These are phyloP conservation scores for Prunus davidiana DNA, from an alignment of 306 rosid genomes.

Conservation along the genomic window DNA sequence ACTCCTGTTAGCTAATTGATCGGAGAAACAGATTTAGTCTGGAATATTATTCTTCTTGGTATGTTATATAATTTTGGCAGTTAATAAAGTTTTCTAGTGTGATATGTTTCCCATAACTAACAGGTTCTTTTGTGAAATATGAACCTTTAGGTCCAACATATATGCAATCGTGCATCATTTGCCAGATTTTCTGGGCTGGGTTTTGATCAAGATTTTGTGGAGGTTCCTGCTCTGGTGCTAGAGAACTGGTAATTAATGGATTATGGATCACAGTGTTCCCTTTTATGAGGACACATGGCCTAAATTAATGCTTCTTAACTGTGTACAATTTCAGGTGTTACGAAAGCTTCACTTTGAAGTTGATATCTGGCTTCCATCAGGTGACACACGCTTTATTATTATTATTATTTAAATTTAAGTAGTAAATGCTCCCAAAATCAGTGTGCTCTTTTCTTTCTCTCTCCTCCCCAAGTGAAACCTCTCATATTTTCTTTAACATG, in stretches of 20 bases:
- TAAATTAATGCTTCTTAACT: slow-evolving; percentile 25
- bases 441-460: too few species aligned
- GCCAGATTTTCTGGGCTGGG: slow-evolving; percentile 85
- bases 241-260: slow-evolving; percentile 66
- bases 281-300: slow-evolving; percentile 20
- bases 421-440: slow-evolving; percentile 4
- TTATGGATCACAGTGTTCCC: slow-evolving; percentile 12
- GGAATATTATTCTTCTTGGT: not conserved
- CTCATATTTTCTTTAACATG: not conserved
- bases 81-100: not conserved
- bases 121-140: slow-evolving; percentile 6
- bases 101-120: slow-evolving; percentile 7
- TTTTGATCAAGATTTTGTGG: slow-evolving; percentile 92
- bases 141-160: slow-evolving; percentile 77
- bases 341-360: slow-evolving; percentile 68
- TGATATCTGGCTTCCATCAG: slow-evolving; percentile 95
- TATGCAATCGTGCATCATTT: slow-evolving; percentile 87
- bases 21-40: not conserved
- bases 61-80: not conserved
- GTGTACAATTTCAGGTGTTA: slow-evolving; percentile 62
- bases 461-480: not conserved
- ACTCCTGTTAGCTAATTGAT: not conserved
- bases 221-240: slow-evolving; percentile 81
- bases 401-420: not conserved
- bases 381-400: slow-evolving; percentile 24